Evolutionary conservation across 495 filamentous ascomycete genomes (phyloP), one percentile per base, ranked within the genome.

Genomic region (Cercophora newfieldiana): DNA sequence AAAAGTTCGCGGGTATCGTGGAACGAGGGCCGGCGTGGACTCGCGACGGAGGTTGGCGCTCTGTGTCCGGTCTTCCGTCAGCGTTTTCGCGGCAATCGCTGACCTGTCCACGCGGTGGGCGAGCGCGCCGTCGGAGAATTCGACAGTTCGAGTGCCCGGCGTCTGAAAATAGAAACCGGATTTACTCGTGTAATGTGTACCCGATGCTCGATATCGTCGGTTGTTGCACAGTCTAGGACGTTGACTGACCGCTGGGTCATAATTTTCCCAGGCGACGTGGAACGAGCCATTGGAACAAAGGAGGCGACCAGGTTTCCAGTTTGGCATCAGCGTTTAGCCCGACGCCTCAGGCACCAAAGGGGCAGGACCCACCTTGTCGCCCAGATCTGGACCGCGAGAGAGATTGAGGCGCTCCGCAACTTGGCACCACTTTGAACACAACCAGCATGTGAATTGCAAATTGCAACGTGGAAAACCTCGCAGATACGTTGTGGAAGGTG

Each of bases 151-250:
- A 49, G 6, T n/a, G 60, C 19, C n/a, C 16, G 30, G 48, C 14
- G 24, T 25, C 30, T 33, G 47, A 56, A 61, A 49, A 58, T 37
- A 50, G 65, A 61, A n/a, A 10, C 19, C 16, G 50, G 19, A 28
- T 28, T 12, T 10, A 50, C 54, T 60, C 60, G 69, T 69, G 66
- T 59, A 69, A 71, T 65, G 60, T 54, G 63, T 66, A 67, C 55
- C 33, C 24, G 26, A 66, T 68, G 69, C 51, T 64, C 24, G 66
- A 69, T 73, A 71, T 59, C 61, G 66, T 55, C 63, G 44, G 44
- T 51, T 28, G 71, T 63, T 67, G 64, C 61, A 63, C 71, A 63
- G 44, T 68, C 44, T 64, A 30, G 37, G 30, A 63, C 26, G 64
- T 56, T 44, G 19, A 51, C 49, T 60, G 10, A 49, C 61, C 22